phyloP scores from a whole-genome alignment of 352 stramenopile genomes.

The Globisporangium nunn region DNA sequence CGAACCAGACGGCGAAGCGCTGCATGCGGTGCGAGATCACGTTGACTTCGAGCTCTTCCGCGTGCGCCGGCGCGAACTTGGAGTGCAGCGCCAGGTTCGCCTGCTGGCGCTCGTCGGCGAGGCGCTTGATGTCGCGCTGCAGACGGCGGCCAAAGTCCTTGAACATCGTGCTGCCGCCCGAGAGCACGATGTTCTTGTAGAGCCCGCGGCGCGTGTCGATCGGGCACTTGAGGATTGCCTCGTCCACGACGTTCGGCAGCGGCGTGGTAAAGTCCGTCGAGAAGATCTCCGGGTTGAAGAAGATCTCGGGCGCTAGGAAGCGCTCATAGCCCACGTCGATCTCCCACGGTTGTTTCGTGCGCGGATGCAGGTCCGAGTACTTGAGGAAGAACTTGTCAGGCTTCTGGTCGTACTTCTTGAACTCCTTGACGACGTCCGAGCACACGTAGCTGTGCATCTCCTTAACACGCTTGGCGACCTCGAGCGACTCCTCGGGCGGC shows the following conservation, averaged over 20 bases:
- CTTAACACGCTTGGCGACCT: constrained; percentile 90
- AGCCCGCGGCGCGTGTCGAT: constrained; percentile 92
- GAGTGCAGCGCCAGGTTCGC: constrained; percentile 79
- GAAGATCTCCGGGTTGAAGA: constrained; percentile 97
- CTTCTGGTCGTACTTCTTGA: constrained; percentile 93
- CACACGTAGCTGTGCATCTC: constrained; percentile 95
- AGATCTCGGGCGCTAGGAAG: constrained; percentile 94
- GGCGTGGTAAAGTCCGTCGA: constrained; percentile 90
- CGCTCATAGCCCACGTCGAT: constrained; percentile 92
- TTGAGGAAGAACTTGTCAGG: constrained; percentile 89
- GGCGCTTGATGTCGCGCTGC: constrained; percentile 92
- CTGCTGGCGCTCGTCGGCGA: constrained; percentile 87
- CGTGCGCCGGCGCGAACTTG: constrained; percentile 54
- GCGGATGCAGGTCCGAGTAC: constrained; percentile 74
- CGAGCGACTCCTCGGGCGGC: constrained; percentile 88
- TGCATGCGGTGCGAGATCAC: constrained; percentile 94
- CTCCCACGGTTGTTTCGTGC: constrained; percentile 79
- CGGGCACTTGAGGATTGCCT: constrained; percentile 93
- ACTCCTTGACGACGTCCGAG: constrained; percentile 93
- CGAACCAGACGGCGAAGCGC: constrained; percentile 94
- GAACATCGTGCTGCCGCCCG: constrained; percentile 95
- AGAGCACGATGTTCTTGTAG: constrained; percentile 97
- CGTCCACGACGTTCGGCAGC: constrained; percentile 91
- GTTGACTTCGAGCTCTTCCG: constrained; percentile 88
- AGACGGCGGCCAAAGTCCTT: constrained; percentile 94